Percentiles rank a stretch among this genome's conserved stretches.
Evolutionary conservation across 176 grass and related monocot genomes (phyloP).

Genomic region (Neostapfia colusana): DNA sequence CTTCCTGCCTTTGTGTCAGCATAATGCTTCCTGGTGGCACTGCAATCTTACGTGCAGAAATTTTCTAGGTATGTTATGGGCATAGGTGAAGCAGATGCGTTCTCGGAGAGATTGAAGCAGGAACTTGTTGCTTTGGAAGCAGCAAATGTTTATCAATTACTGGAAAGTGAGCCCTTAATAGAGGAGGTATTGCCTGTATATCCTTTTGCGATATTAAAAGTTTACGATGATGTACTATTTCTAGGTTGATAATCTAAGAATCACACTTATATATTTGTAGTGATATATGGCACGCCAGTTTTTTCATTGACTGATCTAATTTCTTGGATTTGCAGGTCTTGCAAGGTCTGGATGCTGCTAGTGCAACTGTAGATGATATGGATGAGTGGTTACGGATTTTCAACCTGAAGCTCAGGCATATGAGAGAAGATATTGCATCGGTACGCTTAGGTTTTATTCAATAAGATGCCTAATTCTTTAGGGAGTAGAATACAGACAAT

Average conservation of each 20-base stretch:
- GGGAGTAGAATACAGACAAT: background rate
- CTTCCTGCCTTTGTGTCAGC: background rate
- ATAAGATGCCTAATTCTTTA: slow-evolving; percentile 23
- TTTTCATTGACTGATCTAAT: slow-evolving; percentile 27
- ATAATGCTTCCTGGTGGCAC: slow-evolving; percentile 3
- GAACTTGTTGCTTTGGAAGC: slow-evolving; percentile 95
- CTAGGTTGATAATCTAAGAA: background rate
- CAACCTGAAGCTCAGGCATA: slow-evolving; percentile 95
- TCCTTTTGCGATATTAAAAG: slow-evolving; percentile 23
- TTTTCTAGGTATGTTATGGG: slow-evolving; percentile 96
- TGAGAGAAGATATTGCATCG: slow-evolving; percentile 98
- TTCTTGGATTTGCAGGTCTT: slow-evolving; percentile 73
- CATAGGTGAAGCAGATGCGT: slow-evolving; percentile 96
- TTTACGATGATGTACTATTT: slow-evolving; percentile 26
- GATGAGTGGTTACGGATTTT: slow-evolving; percentile 97
- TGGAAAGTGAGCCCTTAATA: slow-evolving; percentile 88
- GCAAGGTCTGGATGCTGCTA: slow-evolving; percentile 78
- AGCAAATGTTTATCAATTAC: slow-evolving; percentile 87
- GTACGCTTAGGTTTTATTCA: slow-evolving; percentile 51
- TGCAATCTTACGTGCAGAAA: slow-evolving; percentile 31
- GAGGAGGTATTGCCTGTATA: slow-evolving; percentile 67
- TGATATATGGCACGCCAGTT: slow-evolving; percentile 3
- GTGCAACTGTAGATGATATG: slow-evolving; percentile 80
- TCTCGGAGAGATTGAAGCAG: slow-evolving; percentile 95
- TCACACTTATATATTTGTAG: background rate